Evolutionary conservation across 75 land plant species (phyloP).

Genomic region (Pseudotsuga menziesii): DNA sequence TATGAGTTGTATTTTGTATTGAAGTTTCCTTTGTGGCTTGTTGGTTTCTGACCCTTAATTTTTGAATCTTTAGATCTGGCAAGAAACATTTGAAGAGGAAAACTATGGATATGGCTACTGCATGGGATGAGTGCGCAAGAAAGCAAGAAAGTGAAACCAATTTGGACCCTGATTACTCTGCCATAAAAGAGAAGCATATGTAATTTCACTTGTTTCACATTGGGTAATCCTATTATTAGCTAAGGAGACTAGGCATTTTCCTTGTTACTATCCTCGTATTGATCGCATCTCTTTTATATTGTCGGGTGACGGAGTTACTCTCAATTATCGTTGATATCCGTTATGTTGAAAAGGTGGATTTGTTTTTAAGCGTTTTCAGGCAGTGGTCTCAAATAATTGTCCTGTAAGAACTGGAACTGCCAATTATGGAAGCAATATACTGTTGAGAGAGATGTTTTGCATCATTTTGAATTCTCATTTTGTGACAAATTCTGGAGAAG

Average conservation of each 20-base stretch:
- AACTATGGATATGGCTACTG: conserved; percentile 5
- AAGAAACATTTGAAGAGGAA: conserved; percentile 10
- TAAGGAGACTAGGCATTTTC: neutral
- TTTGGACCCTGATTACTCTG: neutral
- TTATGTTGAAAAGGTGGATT: neutral
- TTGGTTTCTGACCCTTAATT: neutral
- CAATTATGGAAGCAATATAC: neutral
- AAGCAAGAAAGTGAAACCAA: neutral
- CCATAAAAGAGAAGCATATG: neutral
- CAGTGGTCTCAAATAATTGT: neutral
- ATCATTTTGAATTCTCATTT: no score
- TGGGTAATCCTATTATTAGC: neutral
- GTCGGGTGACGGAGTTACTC: neutral
- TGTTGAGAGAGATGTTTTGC: neutral
- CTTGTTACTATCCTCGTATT: neutral
- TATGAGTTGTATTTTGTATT: neutral
- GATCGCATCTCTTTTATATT: neutral
- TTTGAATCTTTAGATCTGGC: neutral
- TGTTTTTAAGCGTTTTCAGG: neutral
- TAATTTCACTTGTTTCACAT: neutral
- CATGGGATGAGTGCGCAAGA: conserved; percentile 7
- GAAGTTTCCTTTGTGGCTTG: neutral
- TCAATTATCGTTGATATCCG: neutral
- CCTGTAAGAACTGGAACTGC: neutral
- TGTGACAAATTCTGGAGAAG: neutral